phyloP scores from a whole-genome alignment of 495 filamentous ascomycete species.

The Physcia stellaris region DNA sequence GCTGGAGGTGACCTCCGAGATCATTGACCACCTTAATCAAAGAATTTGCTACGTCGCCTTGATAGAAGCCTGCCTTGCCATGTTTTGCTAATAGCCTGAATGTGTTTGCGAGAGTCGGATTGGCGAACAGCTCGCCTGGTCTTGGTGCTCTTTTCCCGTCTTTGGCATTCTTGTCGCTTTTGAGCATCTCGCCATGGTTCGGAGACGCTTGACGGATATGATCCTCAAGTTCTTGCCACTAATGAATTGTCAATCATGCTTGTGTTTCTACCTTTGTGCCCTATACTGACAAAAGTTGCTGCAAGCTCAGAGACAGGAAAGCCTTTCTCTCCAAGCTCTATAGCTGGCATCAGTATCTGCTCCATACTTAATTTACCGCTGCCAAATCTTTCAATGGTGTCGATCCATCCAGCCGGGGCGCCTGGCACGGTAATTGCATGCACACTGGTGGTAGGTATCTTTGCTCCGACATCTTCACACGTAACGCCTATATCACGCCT shows the following conservation, averaged over 20 bases:
- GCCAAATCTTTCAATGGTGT: conserved; percentile 81
- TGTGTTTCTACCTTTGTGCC: neutral
- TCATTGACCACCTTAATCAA: conserved; percentile 64
- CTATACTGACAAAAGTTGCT: conserved; percentile 48
- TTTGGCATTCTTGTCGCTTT: conserved; percentile 47
- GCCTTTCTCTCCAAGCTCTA: conserved; percentile 76
- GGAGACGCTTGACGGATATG: conserved; percentile 58
- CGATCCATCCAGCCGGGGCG: conserved; percentile 87
- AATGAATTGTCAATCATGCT: conserved; percentile 2
- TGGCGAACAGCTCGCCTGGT: conserved; percentile 82
- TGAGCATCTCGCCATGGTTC: conserved; percentile 75
- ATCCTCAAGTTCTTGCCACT: conserved; percentile 57
- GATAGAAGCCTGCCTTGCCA: conserved; percentile 85
- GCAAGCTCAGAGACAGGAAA: conserved; percentile 79
- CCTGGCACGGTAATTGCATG: conserved; percentile 80
- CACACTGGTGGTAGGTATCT: conserved; percentile 62
- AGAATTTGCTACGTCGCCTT: conserved; percentile 64
- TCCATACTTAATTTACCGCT: conserved; percentile 69
- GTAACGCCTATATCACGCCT: conserved; percentile 54
- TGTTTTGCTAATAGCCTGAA: conserved; percentile 67
- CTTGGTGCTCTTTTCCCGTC: conserved; percentile 57
- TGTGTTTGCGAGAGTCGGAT: conserved; percentile 66
- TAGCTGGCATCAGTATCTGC: conserved; percentile 71
- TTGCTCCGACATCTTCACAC: conserved; percentile 39
- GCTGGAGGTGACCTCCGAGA: conserved; percentile 62